Base-by-base conservation (phyloP, 441 rosid species). In the California macrophylla region DNA sequence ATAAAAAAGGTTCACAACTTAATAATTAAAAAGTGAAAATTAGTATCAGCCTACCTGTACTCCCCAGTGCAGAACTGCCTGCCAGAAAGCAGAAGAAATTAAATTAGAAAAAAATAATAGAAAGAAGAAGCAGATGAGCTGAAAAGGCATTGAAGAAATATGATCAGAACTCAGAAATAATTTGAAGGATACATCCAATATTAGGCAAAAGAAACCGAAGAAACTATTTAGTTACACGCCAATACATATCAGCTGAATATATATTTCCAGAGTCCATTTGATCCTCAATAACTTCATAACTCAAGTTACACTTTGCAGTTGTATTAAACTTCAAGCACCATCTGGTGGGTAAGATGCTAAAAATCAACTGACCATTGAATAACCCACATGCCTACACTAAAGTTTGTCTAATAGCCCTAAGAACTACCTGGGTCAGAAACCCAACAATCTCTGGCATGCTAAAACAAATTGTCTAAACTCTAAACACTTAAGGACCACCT, bases 61-160 rank as follows among this genome's bases (percentile, higher is more conserved):
- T 93, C 97, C 56, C 98, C 97, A 9, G 97, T 91, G 83, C 96
- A 93, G 69, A 91, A 86, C 79, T 93, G 98, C 92, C 98, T 91
- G 84, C 68, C 40, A 65, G 25, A 75, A 65, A 42, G 56, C 34
- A 40, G 72, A 40, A 12, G 47, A 40, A 40, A 40, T 40, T 40
- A 40, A 10, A 40, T 40, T 12, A 40, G 47, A 40, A 40, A 40
- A 1, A 12, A 40, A 1, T n/a, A n/a, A n/a, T 1, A 40, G 47
- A 40, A 40, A 40, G n/a, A 12, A 13, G n/a, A 2, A 40, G 47
- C 47, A 40, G n/a, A 40, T 40, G 47, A 10, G 47, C 3, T 40
- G n/a, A 12, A 10, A 40, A n/a, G n/a, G n/a, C n/a, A n/a, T 36
- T 36, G 42, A 10, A 10, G 47, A 40, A 40, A 40, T 40, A 40